Evolutionary conservation across 768 basidiomycete genomes (phyloP), one percentile per base, ranked within the genome.

Genomic region (Lactifluus pinguis): DNA sequence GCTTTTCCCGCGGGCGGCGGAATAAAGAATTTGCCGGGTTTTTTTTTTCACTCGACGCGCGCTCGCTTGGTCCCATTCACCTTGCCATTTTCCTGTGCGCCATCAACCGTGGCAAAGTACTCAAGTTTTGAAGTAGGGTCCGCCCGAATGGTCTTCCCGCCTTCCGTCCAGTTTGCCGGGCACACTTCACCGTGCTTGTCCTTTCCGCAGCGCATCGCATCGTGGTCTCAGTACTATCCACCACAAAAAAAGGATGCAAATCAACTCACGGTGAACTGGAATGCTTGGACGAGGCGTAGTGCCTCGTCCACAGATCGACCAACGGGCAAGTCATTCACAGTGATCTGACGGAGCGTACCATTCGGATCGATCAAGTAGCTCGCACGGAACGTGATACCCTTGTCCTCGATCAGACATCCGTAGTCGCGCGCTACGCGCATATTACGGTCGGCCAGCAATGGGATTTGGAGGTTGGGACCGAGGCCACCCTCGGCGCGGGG

Each of bases 231-330:
- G 10, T 4, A 29, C 21, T 1, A 15, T n/a, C 34, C 21, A 5
- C 3, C 5, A 6, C 38, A 13, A 29, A 54, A 50, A 54, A 51
- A 51, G 34, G 3, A 42, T 15, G 19, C 8, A 14, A 34, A 36
- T 6, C 32, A 34, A 76, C 84, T 45, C 69, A 90, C 89, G 13
- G 83, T 84, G 73, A 88, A 92, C 70, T 95, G 92, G 87, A 95
- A 94, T 21, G 94, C 94, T 74, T 95, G 85, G 75, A 97, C 77
- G 52, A 97, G 83, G 61, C 94, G 87, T 55, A 94, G 67, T 1
- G 93, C 94, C 77, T 97, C 94, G 41, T 93, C 92, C 56, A 95
- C 93, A 3, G 91, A 93, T 55, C 94, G 89, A n/a, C 94, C 94
- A 52, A 95, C 92, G 14, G 93, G 91, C 44, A 95, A 81, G 73